These are phyloP conservation scores for Raphanus sativus DNA, from an alignment of 345 rosid species.

Conservation along the genomic window DNA sequence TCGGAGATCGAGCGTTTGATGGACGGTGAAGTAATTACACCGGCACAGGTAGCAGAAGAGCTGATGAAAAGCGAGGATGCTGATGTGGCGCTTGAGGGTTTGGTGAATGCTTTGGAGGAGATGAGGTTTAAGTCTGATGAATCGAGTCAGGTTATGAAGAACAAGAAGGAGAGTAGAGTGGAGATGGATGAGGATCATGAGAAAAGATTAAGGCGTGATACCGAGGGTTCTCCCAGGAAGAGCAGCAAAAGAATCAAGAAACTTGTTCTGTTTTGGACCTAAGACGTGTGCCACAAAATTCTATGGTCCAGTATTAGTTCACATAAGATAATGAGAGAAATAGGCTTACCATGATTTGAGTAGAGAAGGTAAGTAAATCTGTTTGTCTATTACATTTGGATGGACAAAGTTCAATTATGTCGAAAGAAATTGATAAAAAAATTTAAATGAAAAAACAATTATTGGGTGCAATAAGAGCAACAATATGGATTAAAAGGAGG, in stretches of 20 bases:
- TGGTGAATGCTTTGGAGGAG: conserved; percentile 46
- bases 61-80: conserved; percentile 57
- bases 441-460: not conserved
- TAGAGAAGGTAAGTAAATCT: not conserved
- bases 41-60: conserved; percentile 60
- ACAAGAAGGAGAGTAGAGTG: conserved; percentile 16
- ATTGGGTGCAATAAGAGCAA: too few species aligned
- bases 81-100: conserved; percentile 50
- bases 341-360: not conserved
- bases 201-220: conserved; percentile 15
- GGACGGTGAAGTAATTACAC: conserved; percentile 39
- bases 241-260: conserved; percentile 33
- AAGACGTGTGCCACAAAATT: conserved; percentile 13
- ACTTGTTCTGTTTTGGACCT: conserved; percentile 34
- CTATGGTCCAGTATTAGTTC: conserved; percentile 6
- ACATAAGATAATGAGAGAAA: not conserved
- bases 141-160: not conserved
- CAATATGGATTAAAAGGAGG: too few species aligned
- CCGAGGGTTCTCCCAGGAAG: conserved; percentile 32
- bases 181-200: conserved; percentile 14
- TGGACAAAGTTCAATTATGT: not conserved
- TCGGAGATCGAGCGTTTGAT: conserved; percentile 45
- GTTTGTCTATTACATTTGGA: not conserved
- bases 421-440: not conserved
- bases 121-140: conserved; percentile 37